phyloP scores from a whole-genome alignment of 2,329 filamentous ascomycete species.

The Bipolaris cookei region DNA sequence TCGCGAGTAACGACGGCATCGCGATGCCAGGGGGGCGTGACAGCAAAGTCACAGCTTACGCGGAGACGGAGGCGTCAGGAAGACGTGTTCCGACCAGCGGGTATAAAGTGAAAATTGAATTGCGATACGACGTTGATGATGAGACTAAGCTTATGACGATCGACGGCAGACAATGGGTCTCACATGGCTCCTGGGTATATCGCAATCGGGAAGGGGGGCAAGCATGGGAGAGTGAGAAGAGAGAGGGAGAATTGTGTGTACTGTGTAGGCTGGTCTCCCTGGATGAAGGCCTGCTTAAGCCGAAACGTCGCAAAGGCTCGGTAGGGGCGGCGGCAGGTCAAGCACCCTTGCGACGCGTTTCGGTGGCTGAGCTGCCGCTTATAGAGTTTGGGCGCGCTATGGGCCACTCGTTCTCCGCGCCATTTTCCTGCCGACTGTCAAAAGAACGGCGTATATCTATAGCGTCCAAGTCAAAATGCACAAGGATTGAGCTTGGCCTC shows the following conservation, averaged over 20 bases:
- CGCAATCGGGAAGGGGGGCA: conserved; percentile 4
- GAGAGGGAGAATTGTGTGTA: neutral
- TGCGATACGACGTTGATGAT: conserved; percentile 7
- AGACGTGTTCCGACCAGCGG: conserved; percentile 14
- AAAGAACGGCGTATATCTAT: neutral
- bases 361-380: conserved; percentile 16
- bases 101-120: neutral
- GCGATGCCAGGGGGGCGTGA: neutral
- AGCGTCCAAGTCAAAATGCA: neutral
- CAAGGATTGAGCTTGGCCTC: neutral
- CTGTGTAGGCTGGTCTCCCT: conserved; percentile 9
- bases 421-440: neutral
- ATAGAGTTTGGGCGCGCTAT: neutral
- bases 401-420: conserved; percentile 7
- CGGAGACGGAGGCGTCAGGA: neutral
- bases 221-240: neutral
- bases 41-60: neutral
- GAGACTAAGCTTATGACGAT: conserved; percentile 16
- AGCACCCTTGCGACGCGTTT: conserved; percentile 17
- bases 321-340: conserved; percentile 16
- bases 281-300: conserved; percentile 11
- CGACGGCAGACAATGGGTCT: conserved; percentile 2
- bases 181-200: conserved; percentile 8
- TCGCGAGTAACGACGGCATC: conserved; percentile 26
- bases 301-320: conserved; percentile 17